phyloP scores from a whole-genome alignment of 2,329 filamentous ascomycete genomes.

The Talaromyces islandicus region DNA sequence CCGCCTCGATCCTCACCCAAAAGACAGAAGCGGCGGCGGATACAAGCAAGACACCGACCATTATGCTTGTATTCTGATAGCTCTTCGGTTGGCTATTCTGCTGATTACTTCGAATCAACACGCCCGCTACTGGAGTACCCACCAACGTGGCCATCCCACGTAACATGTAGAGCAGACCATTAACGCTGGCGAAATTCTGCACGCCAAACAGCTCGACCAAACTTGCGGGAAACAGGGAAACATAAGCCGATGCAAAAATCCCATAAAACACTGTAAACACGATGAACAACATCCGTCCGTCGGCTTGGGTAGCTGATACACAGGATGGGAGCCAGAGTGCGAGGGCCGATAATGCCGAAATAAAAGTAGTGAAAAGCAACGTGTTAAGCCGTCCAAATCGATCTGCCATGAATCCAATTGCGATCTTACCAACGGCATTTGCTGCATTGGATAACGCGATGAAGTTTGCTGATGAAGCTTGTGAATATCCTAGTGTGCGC shows the following conservation, averaged over 20 bases:
- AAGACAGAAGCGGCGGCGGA: slow-evolving; percentile 19
- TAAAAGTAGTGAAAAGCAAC: slow-evolving; percentile 25
- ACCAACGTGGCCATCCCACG: slow-evolving; percentile 31
- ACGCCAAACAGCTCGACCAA: slow-evolving; percentile 35
- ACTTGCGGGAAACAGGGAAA: slow-evolving; percentile 34
- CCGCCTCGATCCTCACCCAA: slow-evolving; percentile 22
- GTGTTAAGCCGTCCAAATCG: slow-evolving; percentile 34
- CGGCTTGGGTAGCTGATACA: slow-evolving; percentile 5
- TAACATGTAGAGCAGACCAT: slow-evolving; percentile 35
- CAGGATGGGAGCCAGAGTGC: slow-evolving; percentile 21
- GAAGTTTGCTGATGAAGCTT: slow-evolving; percentile 30
- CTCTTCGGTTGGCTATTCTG: slow-evolving; percentile 8
- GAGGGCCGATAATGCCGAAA: slow-evolving; percentile 22
- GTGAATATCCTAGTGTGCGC: slow-evolving; percentile 31
- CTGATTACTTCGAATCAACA: slow-evolving; percentile 19
- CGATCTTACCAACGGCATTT: slow-evolving; percentile 33
- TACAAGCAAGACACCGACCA: slow-evolving; percentile 19
- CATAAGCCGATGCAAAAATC: slow-evolving; percentile 33
- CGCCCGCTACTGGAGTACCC: slow-evolving; percentile 30
- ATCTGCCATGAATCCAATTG: slow-evolving; percentile 33
- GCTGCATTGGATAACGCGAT: slow-evolving; percentile 36
- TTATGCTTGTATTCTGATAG: slow-evolving; percentile 19
- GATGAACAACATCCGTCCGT: slow-evolving; percentile 19
- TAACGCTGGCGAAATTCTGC: slow-evolving; percentile 33
- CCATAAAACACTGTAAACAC: slow-evolving; percentile 30